phyloP scores from a whole-genome alignment of 768 basidiomycete genomes.

The Boletus insuetus region DNA sequence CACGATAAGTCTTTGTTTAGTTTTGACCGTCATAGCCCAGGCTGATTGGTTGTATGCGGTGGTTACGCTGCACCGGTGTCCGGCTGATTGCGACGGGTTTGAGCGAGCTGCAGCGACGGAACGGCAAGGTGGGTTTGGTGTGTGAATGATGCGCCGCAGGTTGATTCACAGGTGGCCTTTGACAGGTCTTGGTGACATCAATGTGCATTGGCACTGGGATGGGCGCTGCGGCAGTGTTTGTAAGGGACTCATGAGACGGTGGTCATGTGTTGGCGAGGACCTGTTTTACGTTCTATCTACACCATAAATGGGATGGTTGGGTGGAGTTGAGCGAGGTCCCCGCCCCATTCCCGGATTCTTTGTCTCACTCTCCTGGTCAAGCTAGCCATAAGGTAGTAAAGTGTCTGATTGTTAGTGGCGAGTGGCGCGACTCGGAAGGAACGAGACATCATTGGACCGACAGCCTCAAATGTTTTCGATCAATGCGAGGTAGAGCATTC shows the following conservation, averaged over 20 bases:
- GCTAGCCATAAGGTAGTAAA: too few species aligned
- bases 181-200: constrained; percentile 74
- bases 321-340: too few species aligned
- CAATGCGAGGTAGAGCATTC: too few species aligned
- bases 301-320: too few species aligned
- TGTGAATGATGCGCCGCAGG: background rate
- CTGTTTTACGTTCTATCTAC: too few species aligned
- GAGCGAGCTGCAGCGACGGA: constrained; percentile 64
- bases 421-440: too few species aligned
- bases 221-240: constrained; percentile 81
- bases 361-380: too few species aligned
- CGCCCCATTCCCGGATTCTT: too few species aligned
- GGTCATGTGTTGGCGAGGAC: too few species aligned
- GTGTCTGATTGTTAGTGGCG: too few species aligned
- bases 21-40: background rate
- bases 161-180: background rate
- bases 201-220: constrained; percentile 93
- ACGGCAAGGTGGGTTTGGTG: constrained; percentile 53
- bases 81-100: constrained; percentile 85
- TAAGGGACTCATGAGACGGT: constrained; percentile 44
- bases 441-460: too few species aligned
- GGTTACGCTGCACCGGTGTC: constrained; percentile 74
- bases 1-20: constrained; percentile 54
- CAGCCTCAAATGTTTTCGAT: too few species aligned
- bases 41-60: constrained; percentile 14